Evolutionary conservation across 768 basidiomycete genomes (phyloP).

Genomic region (Tubosaeta sp.): DNA sequence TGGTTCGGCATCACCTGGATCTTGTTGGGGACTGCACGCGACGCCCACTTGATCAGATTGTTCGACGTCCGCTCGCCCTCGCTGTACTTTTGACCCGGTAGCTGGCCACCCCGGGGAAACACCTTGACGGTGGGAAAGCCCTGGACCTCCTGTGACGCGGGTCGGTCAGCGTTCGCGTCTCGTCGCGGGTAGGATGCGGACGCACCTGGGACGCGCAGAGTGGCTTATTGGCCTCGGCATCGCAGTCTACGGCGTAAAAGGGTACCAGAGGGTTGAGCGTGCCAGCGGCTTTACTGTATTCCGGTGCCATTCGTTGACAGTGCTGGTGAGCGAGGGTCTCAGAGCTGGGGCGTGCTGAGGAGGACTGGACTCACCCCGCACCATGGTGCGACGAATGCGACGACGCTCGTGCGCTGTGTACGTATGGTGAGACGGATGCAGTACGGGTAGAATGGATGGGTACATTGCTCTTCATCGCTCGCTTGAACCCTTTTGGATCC

Average conservation of each 20-base stretch:
- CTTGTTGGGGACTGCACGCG: slow-evolving; percentile 67
- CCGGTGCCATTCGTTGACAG: slow-evolving; percentile 81
- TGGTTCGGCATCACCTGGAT: slow-evolving; percentile 56
- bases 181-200: background rate
- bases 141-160: slow-evolving; percentile 53
- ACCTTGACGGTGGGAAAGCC: slow-evolving; percentile 95
- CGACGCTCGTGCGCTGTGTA: slow-evolving; percentile 63
- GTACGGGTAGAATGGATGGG: background rate
- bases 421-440: background rate
- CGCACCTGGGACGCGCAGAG: slow-evolving; percentile 75
- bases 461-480: slow-evolving; percentile 73
- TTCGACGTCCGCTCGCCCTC: slow-evolving; percentile 65
- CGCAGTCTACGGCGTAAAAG: slow-evolving; percentile 92
- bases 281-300: slow-evolving; percentile 77
- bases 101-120: slow-evolving; percentile 71
- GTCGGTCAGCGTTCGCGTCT: background rate
- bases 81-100: slow-evolving; percentile 63
- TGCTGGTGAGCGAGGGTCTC: slow-evolving; percentile 39
- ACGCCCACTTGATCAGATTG: slow-evolving; percentile 72
- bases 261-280: slow-evolving; percentile 80
- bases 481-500: slow-evolving; percentile 64
- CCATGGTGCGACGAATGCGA: slow-evolving; percentile 96
- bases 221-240: slow-evolving; percentile 72
- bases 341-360: background rate
- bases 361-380: slow-evolving; percentile 58